Evolutionary conservation across 495 filamentous ascomycete species (phyloP), one percentile per base, ranked within the genome.

Genomic region (Penicillium paxilli): DNA sequence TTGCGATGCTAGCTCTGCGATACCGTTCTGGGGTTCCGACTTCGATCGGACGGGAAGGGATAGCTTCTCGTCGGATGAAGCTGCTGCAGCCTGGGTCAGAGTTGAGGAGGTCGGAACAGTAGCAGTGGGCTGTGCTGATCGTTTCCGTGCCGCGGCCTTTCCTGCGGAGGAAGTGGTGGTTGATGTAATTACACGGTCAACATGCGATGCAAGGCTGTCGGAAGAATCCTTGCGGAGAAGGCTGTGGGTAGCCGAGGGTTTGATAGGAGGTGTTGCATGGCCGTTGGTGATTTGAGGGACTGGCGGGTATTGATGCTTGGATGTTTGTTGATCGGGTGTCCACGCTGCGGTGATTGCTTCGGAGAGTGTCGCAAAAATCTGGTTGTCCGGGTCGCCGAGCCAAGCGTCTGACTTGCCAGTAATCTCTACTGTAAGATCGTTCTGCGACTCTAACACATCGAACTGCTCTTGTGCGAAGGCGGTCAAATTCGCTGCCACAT

Each of bases 361-460:
- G 58, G 96, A 91, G 1, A 98, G 81, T 0, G 91, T 96, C 32
- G 85, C 83, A 63, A 96, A 98, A 58, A 96, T 91, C 59, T 92
- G 83, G 55, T 95, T 98, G 25, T 87, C 83, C 12, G 89, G 91
- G 52, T 96, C 91, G 2, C 94, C 94, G 0, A 98, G 83, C 94
- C 94, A 98, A 14, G 94, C 90, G 63, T 98, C 94, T 1, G 94
- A 93, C 67, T 90, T 87, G 56, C 96, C 91, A 41, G 94, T 91
- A 56, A 98, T 91, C 23, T 83, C 82, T 21, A 98, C 83, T 1
- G 83, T 87, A 37, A 98, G 81, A 23, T 82, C 81, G 57, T 98
- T 98, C 46, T 88, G 83, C 5, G 88, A 89, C 28, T 84, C 85
- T 1, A 97, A 80, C 4, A 78, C 66, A 1, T 72, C 79, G 60